A percentile compares a stretch with the other conserved stretches of the same genome.
These are phyloP conservation scores for Excoecaria agallocha DNA, from an alignment of 345 rosid species.

Conservation along the genomic window DNA sequence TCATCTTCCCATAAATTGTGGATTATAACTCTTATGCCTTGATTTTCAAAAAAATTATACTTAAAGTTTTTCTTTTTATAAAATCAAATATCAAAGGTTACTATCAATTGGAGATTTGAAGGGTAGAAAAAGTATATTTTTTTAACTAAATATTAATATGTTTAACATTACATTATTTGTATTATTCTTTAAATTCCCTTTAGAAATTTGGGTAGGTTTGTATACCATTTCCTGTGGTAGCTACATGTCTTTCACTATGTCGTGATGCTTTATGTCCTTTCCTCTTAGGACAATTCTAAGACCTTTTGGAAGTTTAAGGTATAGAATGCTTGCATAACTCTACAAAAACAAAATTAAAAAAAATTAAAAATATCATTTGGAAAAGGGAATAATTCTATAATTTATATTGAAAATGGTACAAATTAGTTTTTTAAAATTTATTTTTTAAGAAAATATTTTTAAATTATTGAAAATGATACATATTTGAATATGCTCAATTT, in stretches of 20 bases:
- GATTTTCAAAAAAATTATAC: constrained; percentile 33
- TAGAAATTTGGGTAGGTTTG: constrained; percentile 42
- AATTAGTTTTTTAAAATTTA: too few species aligned
- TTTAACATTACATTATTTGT: constrained; percentile 38
- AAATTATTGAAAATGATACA: too few species aligned
- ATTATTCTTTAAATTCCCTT: constrained; percentile 18
- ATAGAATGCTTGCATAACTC: constrained; percentile 84
- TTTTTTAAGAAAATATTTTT: too few species aligned
- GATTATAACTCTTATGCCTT: constrained; percentile 62
- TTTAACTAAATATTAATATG: background rate
- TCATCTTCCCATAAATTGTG: constrained; percentile 88
- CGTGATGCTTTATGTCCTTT: constrained; percentile 56
- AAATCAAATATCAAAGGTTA: too few species aligned
- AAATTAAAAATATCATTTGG: background rate
- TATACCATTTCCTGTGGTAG: constrained; percentile 34
- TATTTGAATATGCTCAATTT: too few species aligned
- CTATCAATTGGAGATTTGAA: background rate
- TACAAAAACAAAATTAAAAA: constrained; percentile 18
- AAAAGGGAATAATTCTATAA: background rate
- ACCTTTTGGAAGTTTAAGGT: constrained; percentile 52
- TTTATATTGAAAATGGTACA: too few species aligned
- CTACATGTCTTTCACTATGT: constrained; percentile 63
- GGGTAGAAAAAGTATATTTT: background rate
- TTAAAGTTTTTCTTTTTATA: too few species aligned
- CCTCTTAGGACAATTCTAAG: constrained; percentile 61